These are phyloP conservation scores for Saccharomycopsis sp. DNA, from an alignment of 805 yeast species.

Conservation along the genomic window DNA sequence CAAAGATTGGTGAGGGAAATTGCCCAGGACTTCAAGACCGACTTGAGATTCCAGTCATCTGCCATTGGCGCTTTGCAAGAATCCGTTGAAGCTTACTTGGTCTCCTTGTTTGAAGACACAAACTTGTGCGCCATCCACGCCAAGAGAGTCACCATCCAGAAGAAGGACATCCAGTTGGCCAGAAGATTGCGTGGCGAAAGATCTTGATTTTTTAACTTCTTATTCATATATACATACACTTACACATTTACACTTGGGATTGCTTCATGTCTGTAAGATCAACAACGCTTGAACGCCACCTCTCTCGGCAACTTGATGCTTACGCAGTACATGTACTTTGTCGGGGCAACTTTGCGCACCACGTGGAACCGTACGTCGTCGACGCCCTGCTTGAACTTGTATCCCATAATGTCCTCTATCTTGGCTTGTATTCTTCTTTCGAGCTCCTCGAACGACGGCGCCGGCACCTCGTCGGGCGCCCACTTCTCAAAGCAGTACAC, in stretches of 20 bases:
- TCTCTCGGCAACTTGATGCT: conserved; percentile 63
- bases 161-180: conserved; percentile 96
- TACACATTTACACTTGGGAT: not conserved
- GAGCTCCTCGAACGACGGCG: conserved; percentile 60
- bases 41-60: conserved; percentile 92
- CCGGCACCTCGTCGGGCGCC: conserved; percentile 56
- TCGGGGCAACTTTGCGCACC: conserved; percentile 93
- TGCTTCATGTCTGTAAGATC: not conserved
- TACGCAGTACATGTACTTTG: conserved; percentile 92
- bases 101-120: conserved; percentile 93
- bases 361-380: conserved; percentile 57
- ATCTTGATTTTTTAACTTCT: conserved; percentile 40
- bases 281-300: conserved; percentile 34
- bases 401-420: conserved; percentile 37
- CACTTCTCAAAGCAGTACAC: conserved; percentile 91
- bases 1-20: conserved; percentile 95
- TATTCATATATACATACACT: conserved; percentile 6
- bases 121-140: conserved; percentile 98
- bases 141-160: conserved; percentile 96
- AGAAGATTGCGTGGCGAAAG: conserved; percentile 97
- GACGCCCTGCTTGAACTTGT: conserved; percentile 36
- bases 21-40: conserved; percentile 89
- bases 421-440: conserved; percentile 55
- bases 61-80: conserved; percentile 98
- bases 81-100: conserved; percentile 97